Evolutionary conservation across 2,329 filamentous ascomycete genomes (phyloP).

Genomic region (Fusarium odoratissimum): DNA sequence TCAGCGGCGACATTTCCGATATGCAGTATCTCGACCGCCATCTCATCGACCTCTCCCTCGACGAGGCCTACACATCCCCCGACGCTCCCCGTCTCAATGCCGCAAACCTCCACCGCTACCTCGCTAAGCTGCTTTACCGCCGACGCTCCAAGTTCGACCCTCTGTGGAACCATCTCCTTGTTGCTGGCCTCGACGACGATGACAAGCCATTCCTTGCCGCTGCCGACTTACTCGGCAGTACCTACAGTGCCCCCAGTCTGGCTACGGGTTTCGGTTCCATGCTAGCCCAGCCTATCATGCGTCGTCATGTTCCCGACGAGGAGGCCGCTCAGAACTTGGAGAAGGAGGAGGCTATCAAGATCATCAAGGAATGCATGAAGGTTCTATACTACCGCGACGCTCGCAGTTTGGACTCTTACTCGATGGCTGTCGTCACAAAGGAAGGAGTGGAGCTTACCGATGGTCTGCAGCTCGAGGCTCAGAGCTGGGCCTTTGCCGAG

Average conservation of each 20-base stretch:
- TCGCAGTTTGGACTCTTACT: conserved; percentile 90
- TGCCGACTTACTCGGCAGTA: conserved; percentile 92
- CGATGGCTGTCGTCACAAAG: conserved; percentile 88
- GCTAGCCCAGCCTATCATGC: conserved; percentile 91
- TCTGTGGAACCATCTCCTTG: conserved; percentile 94
- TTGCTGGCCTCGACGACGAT: conserved; percentile 86
- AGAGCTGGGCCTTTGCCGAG: conserved; percentile 99
- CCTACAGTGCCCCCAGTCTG: conserved; percentile 86
- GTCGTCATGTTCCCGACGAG: conserved; percentile 86
- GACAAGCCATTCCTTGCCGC: conserved; percentile 89
- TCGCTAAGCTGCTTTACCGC: conserved; percentile 95
- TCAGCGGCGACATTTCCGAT: conserved; percentile 96
- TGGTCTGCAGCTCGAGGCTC: conserved; percentile 87
- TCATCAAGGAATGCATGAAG: conserved; percentile 96
- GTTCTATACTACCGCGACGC: conserved; percentile 98
- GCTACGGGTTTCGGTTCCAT: conserved; percentile 95
- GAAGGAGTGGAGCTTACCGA: conserved; percentile 88
- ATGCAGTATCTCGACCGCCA: conserved; percentile 99
- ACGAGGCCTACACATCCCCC: conserved; percentile 80
- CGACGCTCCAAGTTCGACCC: conserved; percentile 96
- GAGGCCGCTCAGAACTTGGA: conserved; percentile 76
- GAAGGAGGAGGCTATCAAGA: conserved; percentile 81
- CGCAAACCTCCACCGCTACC: conserved; percentile 95
- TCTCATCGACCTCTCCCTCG: conserved; percentile 85
- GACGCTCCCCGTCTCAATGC: conserved; percentile 74